Conservation (phyloP, 108 stramenopile genomes). For the Nannochloropsis granulata region DNA sequence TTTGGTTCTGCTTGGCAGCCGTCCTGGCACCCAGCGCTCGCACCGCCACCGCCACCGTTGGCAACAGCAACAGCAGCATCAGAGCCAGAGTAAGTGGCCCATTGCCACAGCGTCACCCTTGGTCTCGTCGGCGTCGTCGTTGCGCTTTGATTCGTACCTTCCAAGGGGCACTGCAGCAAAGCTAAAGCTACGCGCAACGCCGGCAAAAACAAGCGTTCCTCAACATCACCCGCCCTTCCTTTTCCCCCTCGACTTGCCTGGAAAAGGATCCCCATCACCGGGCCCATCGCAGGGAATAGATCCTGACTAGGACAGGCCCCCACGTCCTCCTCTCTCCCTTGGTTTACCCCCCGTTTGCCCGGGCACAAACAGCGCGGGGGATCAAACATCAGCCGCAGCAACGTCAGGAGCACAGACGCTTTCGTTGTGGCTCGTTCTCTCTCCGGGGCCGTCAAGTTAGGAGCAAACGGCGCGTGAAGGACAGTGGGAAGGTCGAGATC, state of each 20-base stretch:
- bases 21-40: neutral
- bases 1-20: neutral
- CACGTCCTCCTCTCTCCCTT: neutral
- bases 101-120: neutral
- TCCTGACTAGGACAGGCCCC: neutral
- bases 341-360: neutral
- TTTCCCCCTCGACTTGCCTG: neutral
- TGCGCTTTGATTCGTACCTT: neutral
- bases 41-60: neutral
- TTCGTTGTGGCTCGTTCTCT: neutral
- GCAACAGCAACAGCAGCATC: neutral
- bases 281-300: neutral
- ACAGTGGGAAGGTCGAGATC: neutral
- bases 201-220: neutral
- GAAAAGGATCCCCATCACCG: neutral
- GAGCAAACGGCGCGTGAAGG: neutral
- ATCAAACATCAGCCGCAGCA: neutral
- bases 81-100: neutral
- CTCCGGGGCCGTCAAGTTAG: neutral
- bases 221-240: neutral
- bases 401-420: neutral
- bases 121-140: neutral
- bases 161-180: neutral
- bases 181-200: neutral
- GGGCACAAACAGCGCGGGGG: neutral